Percentiles rank a stretch among this genome's conserved stretches.
Evolutionary conservation across 108 stramenopile genomes (phyloP).

Genomic region (Nannochloropsis oceanica): DNA sequence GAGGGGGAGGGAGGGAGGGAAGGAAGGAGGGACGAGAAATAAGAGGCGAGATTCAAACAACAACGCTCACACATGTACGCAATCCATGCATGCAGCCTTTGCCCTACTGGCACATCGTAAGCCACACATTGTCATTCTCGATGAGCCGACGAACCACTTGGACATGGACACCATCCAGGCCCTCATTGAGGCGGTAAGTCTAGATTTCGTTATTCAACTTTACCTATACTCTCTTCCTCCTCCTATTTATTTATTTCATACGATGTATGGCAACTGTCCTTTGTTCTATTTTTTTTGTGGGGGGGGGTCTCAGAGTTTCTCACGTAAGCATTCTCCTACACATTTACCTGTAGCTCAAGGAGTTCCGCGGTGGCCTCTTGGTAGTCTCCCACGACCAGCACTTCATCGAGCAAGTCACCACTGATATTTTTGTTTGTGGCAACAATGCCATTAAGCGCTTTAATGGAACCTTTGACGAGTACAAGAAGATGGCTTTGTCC

Average conservation of each 20-base stretch:
- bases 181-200: conserved; percentile 57
- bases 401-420: conserved; percentile 50
- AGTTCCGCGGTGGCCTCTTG: conserved; percentile 59
- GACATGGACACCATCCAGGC: conserved; percentile 78
- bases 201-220: background rate
- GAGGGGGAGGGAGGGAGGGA: background rate
- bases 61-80: background rate
- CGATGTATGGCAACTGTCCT: background rate
- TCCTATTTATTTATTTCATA: background rate
- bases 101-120: conserved; percentile 74
- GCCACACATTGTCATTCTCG: conserved; percentile 90
- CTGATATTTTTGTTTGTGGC: background rate
- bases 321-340: background rate
- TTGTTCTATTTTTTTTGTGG: too few relatives aligned
- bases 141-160: conserved; percentile 82
- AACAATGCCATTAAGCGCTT: background rate
- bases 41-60: background rate
- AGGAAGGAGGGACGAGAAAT: background rate
- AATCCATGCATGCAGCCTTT: conserved; percentile 49
- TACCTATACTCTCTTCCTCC: background rate
- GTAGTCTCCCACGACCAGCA: conserved; percentile 73
- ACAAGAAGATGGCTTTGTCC: conserved; percentile 2
- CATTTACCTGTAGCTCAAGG: background rate
- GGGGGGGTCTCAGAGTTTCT: background rate
- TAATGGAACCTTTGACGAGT: background rate